Evolutionary conservation across 192 early-diverging fungal species (phyloP).

Genomic region (Coemansia sp.): DNA sequence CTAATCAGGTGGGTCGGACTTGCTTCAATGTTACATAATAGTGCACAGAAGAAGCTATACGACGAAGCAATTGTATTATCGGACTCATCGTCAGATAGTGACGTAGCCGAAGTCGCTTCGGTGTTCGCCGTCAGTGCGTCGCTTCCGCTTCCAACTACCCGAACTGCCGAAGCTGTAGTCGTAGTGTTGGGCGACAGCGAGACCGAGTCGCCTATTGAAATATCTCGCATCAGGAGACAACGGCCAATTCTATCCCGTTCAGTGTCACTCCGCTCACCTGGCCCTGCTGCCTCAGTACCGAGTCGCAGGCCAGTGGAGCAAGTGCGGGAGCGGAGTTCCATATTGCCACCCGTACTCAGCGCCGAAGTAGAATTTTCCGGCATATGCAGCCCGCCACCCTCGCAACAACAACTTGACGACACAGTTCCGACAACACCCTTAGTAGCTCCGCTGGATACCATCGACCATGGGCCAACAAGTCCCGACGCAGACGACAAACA

Average conservation of each 20-base stretch:
- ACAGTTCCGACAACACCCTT: neutral
- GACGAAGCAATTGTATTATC: conserved; percentile 1
- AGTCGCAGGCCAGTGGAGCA: neutral
- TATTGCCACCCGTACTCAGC: neutral
- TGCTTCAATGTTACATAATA: neutral
- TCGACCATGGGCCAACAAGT: neutral
- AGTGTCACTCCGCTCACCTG: neutral
- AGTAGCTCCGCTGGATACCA: neutral
- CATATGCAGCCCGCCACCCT: conserved; percentile 7
- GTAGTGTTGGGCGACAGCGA: neutral
- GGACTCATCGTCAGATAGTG: neutral
- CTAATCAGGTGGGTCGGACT: neutral
- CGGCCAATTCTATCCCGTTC: neutral
- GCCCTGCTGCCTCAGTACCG: neutral
- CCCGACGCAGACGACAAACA: conserved; percentile 7
- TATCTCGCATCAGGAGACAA: neutral
- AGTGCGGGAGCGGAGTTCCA: conserved; percentile 1
- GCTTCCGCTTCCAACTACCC: neutral
- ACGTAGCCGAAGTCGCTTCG: neutral
- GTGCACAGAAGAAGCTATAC: neutral
- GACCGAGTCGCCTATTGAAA: neutral
- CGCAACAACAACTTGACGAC: neutral
- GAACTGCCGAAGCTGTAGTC: neutral
- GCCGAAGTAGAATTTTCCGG: neutral
- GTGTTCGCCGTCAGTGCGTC: conserved; percentile 2